Evolutionary conservation across 345 rosid species (phyloP), one percentile per base, ranked within the genome.

Genomic region (Brassica cretica): DNA sequence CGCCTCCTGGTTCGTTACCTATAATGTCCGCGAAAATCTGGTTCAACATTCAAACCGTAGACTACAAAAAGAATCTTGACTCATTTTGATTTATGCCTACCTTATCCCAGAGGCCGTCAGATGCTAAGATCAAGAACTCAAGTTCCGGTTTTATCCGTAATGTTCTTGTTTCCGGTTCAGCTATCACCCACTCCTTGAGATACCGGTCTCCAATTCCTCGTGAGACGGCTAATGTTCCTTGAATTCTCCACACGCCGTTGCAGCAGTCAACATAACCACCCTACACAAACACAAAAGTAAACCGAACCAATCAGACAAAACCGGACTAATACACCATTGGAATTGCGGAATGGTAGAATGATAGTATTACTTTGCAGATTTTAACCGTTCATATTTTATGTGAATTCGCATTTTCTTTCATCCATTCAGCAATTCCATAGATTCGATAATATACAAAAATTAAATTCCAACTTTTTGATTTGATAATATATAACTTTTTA

Each of bases 41-140:
- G 8, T 74, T 80, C 35, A 44, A 74, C n/a, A 46, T 18, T 69
- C 65, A 61, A 46, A 60, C 41, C 12, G n/a, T 25, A 68, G 63
- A 72, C 41, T 7, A 66, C 29, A 55, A 78, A 19, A 5, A 29
- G 0, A 56, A 30, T 46, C 33, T 44, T 21, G 35, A 15, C 1
- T 60, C 61, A 29, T 66, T 73, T 68, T 5, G 32, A 5, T 30
- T 33, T 33, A 44, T 18, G 18, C 58, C 62, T 82, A 93, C 98
- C 97, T 88, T 94, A 53, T 92, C 93, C 98, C 98, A 94, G n/a
- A 94, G 81, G 12, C 98, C 98, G 58, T 94, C 98, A 0, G 98
- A 94, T n/a, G 97, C 97, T 66, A 94, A 78, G 74, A 94, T 92
- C 82, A 94, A 81, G 87, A 92, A 89, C 82, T 94, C 97, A 1